These are phyloP conservation scores for Pleurotus djamor DNA, from an alignment of 768 basidiomycete genomes.

Conservation along the genomic window DNA sequence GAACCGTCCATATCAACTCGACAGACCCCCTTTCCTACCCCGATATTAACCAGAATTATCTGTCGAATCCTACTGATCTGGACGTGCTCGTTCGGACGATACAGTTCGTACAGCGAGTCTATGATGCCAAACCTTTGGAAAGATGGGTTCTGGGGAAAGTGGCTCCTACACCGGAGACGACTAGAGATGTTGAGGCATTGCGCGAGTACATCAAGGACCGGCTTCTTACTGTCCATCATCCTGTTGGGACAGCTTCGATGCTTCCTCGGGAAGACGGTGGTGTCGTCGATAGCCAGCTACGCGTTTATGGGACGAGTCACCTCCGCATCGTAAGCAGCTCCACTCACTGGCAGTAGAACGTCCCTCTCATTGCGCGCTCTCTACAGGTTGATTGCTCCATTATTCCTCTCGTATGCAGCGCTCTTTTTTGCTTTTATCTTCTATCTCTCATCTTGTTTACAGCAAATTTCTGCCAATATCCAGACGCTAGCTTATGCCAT, in stretches of 20 bases:
- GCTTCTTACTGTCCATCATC: conserved; percentile 21
- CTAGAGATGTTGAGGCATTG: conserved; percentile 10
- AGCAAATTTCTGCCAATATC: conserved; percentile 24
- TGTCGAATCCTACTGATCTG: conserved; percentile 7
- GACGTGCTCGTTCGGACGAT: conserved; percentile 6
- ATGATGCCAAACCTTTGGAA: conserved; percentile 7
- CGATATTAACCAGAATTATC: conserved; percentile 14
- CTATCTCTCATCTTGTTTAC: conserved; percentile 26
- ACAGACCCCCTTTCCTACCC: conserved; percentile 15
- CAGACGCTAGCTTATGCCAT: conserved; percentile 14
- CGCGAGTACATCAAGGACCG: conserved; percentile 14
- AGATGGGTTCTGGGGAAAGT: conserved; percentile 10
- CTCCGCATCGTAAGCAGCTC: conserved; percentile 5
- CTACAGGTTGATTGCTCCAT: neutral
- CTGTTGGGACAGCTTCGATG: conserved; percentile 28
- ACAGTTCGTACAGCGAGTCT: conserved; percentile 10
- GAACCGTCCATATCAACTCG: conserved; percentile 17
- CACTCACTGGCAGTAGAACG: too few species aligned
- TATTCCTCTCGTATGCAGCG: neutral
- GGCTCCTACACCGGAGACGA: conserved; percentile 6
- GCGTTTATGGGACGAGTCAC: conserved; percentile 10
- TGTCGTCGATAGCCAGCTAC: conserved; percentile 19
- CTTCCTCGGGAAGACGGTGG: conserved; percentile 31
- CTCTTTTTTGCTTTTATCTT: conserved; percentile 23
- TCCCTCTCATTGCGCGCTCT: neutral